A percentile compares a stretch with the other conserved stretches of the same genome.
Evolutionary conservation across 805 yeast species (phyloP).

Genomic region (Barnettozyma vustinii): DNA sequence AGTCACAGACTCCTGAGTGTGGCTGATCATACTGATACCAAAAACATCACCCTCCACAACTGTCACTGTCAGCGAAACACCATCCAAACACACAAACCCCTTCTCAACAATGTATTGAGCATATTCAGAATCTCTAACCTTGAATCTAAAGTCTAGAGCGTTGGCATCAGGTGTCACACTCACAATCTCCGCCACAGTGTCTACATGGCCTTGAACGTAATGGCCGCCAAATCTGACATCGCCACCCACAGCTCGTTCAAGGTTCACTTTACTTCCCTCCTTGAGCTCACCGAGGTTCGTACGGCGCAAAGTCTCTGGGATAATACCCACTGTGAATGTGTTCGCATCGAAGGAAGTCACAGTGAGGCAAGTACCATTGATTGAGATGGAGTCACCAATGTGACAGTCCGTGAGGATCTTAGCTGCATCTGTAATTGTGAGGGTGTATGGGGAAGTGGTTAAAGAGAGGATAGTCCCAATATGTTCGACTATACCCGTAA

Average conservation of each 20-base stretch:
- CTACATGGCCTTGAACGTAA: slow-evolving; percentile 96
- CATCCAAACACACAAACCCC: slow-evolving; percentile 91
- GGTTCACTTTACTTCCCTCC: slow-evolving; percentile 61
- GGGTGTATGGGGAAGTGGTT: slow-evolving; percentile 66
- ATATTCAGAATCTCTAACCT: slow-evolving; percentile 56
- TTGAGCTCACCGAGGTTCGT: slow-evolving; percentile 65
- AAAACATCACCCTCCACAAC: slow-evolving; percentile 57
- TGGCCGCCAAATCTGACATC: slow-evolving; percentile 94
- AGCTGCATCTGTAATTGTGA: slow-evolving; percentile 57
- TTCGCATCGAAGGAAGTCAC: slow-evolving; percentile 69
- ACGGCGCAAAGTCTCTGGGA: slow-evolving; percentile 86
- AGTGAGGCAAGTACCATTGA: slow-evolving; percentile 87
- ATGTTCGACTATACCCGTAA: slow-evolving; percentile 88
- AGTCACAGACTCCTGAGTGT: slow-evolving; percentile 79
- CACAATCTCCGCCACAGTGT: slow-evolving; percentile 71
- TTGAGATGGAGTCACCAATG: slow-evolving; percentile 88
- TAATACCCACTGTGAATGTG: slow-evolving; percentile 81
- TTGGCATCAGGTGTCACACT: slow-evolving; percentile 57
- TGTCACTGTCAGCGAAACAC: slow-evolving; percentile 87
- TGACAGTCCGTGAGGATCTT: slow-evolving; percentile 73
- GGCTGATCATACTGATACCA: slow-evolving; percentile 85
- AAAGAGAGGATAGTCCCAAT: slow-evolving; percentile 54
- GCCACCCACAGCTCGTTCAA: slow-evolving; percentile 84
- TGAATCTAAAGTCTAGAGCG: slow-evolving; percentile 70
- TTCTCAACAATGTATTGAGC: slow-evolving; percentile 81